phyloP scores from a whole-genome alignment of 2,329 filamentous ascomycete species.

The Drechslerella dactyloides region DNA sequence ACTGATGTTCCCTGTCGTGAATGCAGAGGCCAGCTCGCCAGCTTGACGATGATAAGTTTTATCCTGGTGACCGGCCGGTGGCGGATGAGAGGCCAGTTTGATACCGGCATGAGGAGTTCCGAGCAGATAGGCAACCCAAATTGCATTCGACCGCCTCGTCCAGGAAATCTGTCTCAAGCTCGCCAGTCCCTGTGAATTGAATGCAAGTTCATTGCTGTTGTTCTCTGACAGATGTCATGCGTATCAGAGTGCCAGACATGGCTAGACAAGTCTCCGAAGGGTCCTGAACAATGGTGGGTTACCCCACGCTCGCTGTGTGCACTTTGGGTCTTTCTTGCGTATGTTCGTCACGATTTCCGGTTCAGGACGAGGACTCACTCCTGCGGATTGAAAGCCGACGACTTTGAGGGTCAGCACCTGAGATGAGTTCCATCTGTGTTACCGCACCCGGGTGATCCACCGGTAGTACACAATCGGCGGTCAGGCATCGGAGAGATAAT shows the following conservation, averaged over 20 bases:
- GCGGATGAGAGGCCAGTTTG: slow-evolving; percentile 12
- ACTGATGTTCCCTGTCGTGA: slow-evolving; percentile 1
- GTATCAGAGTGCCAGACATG: background rate
- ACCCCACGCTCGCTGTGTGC: background rate
- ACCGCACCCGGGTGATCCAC: slow-evolving; percentile 45
- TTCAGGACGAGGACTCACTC: background rate
- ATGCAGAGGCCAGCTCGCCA: background rate
- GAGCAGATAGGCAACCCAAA: background rate
- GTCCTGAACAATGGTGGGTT: background rate
- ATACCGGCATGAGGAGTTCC: slow-evolving; percentile 48
- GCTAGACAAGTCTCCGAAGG: background rate
- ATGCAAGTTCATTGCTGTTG: too few species aligned
- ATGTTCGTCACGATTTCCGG: background rate
- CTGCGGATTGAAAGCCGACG: background rate
- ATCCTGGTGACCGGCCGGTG: slow-evolving; percentile 17
- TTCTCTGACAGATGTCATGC: background rate
- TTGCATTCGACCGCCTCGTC: too few species aligned
- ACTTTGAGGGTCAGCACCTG: background rate
- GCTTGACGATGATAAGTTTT: background rate
- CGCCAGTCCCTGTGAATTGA: too few species aligned
- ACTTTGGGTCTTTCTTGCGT: background rate
- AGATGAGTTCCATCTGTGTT: slow-evolving; percentile 26
- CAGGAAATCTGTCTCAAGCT: too few species aligned
- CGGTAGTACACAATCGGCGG: slow-evolving; percentile 11
- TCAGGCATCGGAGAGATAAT: background rate